Conservation (phyloP, 306 rosid species). For the Gastrolobium bilobum region DNA sequence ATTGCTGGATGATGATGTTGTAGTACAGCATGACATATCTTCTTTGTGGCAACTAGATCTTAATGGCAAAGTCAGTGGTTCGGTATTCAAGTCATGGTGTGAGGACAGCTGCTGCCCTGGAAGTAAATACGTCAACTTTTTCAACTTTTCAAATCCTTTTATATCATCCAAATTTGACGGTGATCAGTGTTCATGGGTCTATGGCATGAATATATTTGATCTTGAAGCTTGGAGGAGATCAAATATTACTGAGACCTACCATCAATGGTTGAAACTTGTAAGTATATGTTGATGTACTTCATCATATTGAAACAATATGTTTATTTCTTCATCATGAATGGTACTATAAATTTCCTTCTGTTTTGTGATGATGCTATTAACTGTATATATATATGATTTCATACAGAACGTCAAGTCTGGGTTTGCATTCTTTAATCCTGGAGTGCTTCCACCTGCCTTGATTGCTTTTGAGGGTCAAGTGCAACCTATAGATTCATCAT, state of each 20-base stretch:
- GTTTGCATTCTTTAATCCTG: conserved; percentile 75
- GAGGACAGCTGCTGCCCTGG: conserved; percentile 73
- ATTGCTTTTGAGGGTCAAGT: conserved; percentile 80
- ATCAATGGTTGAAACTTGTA: conserved; percentile 75
- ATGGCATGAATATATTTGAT: conserved; percentile 81
- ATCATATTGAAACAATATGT: no score
- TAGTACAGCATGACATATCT: conserved; percentile 82
- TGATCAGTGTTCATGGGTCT: conserved; percentile 75
- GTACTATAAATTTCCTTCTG: neutral
- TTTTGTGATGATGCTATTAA: neutral
- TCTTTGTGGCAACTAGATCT: conserved; percentile 83
- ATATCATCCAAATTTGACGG: conserved; percentile 70
- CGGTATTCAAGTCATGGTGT: conserved; percentile 75
- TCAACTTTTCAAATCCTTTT: conserved; percentile 74
- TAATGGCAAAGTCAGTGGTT: conserved; percentile 83
- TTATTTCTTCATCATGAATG: neutral
- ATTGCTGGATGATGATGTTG: conserved; percentile 83
- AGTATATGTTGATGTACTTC: conserved; percentile 44
- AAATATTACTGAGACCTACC: conserved; percentile 71
- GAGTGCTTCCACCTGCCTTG: conserved; percentile 73
- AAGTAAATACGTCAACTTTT: conserved; percentile 65
- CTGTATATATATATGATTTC: conserved; percentile 4
- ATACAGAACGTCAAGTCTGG: conserved; percentile 70
- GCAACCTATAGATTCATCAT: conserved; percentile 70
- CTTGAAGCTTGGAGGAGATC: conserved; percentile 87